phyloP scores from a whole-genome alignment of 208 protist species.

The Zelonia costaricensis region DNA sequence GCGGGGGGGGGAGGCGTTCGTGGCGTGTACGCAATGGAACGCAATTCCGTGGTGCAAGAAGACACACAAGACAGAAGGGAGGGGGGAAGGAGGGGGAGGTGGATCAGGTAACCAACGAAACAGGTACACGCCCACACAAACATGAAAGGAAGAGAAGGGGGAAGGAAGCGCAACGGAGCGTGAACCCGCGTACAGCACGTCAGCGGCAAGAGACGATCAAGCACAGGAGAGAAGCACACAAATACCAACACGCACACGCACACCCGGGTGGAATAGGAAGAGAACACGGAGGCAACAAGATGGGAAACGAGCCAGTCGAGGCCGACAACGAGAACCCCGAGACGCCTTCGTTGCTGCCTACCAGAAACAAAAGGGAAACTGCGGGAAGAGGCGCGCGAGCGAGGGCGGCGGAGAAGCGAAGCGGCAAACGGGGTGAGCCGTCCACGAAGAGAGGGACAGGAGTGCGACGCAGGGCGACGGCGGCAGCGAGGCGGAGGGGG shows the following conservation, averaged over 20 bases:
- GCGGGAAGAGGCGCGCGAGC: neutral
- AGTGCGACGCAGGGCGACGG: neutral
- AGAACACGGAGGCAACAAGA: neutral
- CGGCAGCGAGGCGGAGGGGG: neutral
- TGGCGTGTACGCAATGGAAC: too few species aligned
- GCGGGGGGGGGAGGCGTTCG: too few species aligned
- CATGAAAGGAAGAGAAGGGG: too few species aligned
- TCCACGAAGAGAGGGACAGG: neutral
- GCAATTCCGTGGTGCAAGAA: too few species aligned
- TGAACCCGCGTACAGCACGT: neutral
- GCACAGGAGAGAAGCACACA: neutral
- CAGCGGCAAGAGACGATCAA: neutral
- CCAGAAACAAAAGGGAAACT: conserved; percentile 9
- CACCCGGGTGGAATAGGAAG: neutral
- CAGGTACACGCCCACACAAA: too few species aligned
- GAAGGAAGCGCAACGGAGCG: too few species aligned
- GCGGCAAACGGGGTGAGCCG: too few species aligned
- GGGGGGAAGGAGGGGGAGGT: too few species aligned
- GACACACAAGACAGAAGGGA: too few species aligned
- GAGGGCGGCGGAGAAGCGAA: too few species aligned
- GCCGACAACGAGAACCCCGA: neutral
- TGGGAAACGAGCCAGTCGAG: neutral
- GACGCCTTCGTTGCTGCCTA: too few species aligned
- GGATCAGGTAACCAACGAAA: too few species aligned
- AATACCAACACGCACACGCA: neutral